Base-by-base conservation (phyloP, 2,329 filamentous ascomycete genomes). In the Penicillium sp. region DNA sequence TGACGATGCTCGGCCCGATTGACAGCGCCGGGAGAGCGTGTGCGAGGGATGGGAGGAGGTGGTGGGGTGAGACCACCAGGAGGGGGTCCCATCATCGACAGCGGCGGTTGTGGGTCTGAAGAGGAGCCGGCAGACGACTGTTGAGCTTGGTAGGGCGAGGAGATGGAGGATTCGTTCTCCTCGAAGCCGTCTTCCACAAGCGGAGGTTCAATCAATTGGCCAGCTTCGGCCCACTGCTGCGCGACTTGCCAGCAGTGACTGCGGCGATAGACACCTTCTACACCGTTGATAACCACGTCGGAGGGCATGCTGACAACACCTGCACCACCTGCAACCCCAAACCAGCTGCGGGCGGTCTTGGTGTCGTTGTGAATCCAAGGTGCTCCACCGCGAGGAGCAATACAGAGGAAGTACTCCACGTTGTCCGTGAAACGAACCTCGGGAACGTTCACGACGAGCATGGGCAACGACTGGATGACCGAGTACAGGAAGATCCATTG, bases 211-310 rank as follows among this genome's bases (percentile, higher is more conserved):
- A 72, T 53, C 14, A 71, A 58, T 44, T 65, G 58, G 47, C 69
- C 67, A 16, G 74, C 72, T 31, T 75, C 73, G 8, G 76, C 76
- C 86, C 86, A 88, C 58, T 80, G 75, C 58, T 82, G 78, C 3
- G 84, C 85, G 61, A 80, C 77, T 51, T 79, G 72, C 86, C 86
- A 89, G 69, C 85, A 88, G 65, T 89, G 86, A 54, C 82, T 86
- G 38, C 85, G 81, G 14, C 82, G 79, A 68, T 87, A 89, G 39
- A 86, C 80, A 40, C 82, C 85, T 63, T 89, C 86, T 1, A 86
- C 80, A 16, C 85, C 82, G 60, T 87, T 80, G 57, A 86, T 81
- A 39, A 88, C 81, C 24, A 86, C 73, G 62, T 88, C 84, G 0
- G 79, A 79, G 1, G 86, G 84, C 5, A 88, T 68, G 54, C 74